These are phyloP conservation scores for Tetrahymena elliotti DNA, from an alignment of 73 alveolate species.

Conservation along the genomic window DNA sequence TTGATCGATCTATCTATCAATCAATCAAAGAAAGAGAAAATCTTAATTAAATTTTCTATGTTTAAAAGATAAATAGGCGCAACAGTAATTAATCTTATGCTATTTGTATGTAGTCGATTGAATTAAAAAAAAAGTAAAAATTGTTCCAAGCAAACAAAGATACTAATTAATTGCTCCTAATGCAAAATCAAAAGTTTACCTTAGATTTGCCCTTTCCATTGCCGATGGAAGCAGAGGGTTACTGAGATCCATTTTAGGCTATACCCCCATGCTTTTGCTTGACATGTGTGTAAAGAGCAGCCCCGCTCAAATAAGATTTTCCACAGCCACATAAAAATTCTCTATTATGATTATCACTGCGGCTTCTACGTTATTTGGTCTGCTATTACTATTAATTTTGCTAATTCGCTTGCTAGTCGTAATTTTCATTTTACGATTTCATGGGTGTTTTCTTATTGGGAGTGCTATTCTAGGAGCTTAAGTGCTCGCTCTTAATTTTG, in stretches of 20 bases:
- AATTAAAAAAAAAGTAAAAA: neutral
- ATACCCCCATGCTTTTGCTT: slow-evolving; percentile 65
- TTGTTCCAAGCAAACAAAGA: neutral
- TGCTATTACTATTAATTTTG: neutral
- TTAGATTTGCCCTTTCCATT: neutral
- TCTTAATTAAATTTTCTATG: neutral
- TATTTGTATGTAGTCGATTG: neutral
- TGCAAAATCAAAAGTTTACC: neutral
- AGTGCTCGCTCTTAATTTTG: neutral
- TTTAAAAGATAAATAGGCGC: neutral
- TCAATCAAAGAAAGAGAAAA: neutral
- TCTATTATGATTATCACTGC: slow-evolving; percentile 79
- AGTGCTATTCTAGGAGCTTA: neutral
- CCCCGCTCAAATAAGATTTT: slow-evolving; percentile 73
- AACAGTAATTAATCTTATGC: neutral
- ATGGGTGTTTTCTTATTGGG: neutral
- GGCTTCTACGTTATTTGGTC: slow-evolving; percentile 60
- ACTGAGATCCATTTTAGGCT: neutral
- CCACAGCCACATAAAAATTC: slow-evolving; percentile 91
- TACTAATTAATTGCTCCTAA: neutral
- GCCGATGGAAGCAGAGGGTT: neutral
- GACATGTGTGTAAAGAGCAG: slow-evolving; percentile 90
- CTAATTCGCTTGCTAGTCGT: neutral
- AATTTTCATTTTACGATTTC: neutral
- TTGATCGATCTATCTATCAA: neutral